phyloP scores from a whole-genome alignment of 768 basidiomycete genomes.

The Podaxis carcinomalis region DNA sequence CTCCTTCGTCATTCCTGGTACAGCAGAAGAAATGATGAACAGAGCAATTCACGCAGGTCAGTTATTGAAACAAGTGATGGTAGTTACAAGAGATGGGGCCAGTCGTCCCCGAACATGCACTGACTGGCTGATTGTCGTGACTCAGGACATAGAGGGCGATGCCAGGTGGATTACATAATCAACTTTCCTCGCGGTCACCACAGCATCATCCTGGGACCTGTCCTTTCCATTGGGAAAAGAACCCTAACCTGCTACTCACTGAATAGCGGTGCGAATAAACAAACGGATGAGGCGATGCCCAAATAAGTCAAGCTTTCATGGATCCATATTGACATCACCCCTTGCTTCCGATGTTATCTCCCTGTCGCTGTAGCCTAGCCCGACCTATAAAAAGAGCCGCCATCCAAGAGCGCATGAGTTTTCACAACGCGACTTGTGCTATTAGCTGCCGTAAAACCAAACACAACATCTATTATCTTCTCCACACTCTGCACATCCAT shows the following conservation, averaged over 20 bases:
- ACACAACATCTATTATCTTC: neutral
- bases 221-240: conserved; percentile 6
- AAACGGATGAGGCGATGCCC: conserved; percentile 2
- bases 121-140: neutral
- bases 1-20: neutral
- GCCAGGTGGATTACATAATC: neutral
- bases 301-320: conserved; percentile 2
- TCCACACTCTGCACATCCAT: neutral
- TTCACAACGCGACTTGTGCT: neutral
- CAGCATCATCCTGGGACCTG: neutral
- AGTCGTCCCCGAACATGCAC: neutral
- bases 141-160: neutral
- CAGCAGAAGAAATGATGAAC: neutral
- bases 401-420: neutral
- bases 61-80: neutral
- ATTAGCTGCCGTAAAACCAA: neutral
- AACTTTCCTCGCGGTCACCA: neutral
- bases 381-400: conserved; percentile 1
- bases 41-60: neutral
- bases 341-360: conserved; percentile 10
- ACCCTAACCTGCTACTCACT: neutral
- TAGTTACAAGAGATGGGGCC: neutral
- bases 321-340: conserved; percentile 8
- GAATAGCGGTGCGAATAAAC: neutral
- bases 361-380: neutral